These are phyloP conservation scores for Epichloe coenophiala DNA, from an alignment of 2,329 filamentous ascomycete species.

Conservation along the genomic window DNA sequence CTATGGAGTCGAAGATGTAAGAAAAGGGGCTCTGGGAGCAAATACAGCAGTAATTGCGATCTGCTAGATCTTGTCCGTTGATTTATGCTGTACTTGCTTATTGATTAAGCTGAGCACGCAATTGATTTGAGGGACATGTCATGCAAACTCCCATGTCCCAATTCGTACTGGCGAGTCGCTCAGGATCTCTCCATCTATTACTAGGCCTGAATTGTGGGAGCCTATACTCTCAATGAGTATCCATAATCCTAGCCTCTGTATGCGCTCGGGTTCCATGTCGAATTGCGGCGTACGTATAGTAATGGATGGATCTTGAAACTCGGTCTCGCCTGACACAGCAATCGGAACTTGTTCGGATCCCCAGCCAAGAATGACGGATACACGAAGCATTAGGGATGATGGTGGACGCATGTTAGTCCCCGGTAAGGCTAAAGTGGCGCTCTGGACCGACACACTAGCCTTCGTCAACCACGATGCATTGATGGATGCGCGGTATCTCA, in stretches of 20 bases:
- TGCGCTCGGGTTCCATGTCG: conserved; percentile 54
- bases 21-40: not conserved
- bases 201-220: conserved; percentile 25
- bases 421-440: conserved; percentile 14
- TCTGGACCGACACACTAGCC: conserved; percentile 26
- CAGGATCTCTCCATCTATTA: conserved; percentile 39
- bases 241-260: conserved; percentile 50
- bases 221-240: conserved; percentile 71
- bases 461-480: conserved; percentile 40
- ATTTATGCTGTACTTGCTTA: not conserved
- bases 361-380: conserved; percentile 60
- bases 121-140: not conserved
- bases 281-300: conserved; percentile 60
- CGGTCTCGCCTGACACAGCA: conserved; percentile 54
- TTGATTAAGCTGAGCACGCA: not conserved
- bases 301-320: conserved; percentile 54
- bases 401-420: conserved; percentile 9
- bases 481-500: conserved; percentile 27
- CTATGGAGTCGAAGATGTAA: not conserved
- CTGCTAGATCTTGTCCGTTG: not conserved
- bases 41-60: not conserved
- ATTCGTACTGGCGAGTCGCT: conserved; percentile 33
- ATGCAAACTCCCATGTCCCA: conserved; percentile 26
- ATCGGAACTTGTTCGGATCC: conserved; percentile 54
- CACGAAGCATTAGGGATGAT: conserved; percentile 46